Base-by-base conservation (phyloP, 306 rosid genomes). In the Dryas alaskensis region DNA sequence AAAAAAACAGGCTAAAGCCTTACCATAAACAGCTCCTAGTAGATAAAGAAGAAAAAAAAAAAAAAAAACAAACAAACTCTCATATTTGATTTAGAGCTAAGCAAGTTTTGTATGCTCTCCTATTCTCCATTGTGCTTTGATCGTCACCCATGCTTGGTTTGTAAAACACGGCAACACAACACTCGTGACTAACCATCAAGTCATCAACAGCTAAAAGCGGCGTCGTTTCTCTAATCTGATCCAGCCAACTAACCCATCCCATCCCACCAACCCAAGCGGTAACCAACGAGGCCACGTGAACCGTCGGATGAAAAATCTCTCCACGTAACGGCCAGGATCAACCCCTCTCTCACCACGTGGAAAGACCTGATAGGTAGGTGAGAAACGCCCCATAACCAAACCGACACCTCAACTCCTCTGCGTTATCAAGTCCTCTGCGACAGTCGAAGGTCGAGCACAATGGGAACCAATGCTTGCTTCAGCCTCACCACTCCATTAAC, bases 381-480 rank as follows among this genome's bases (percentile, higher is more conserved):
- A 73, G 4, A 68, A 50, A 22, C 17, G 6, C 75, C 4, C 39
- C 14, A 44, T 66, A 46, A 17, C 64, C 57, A 59, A 48, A 40
- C 61, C 16, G 69, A 54, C 65, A 19, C 12, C 55, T 12, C 5
- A 19, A 19, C 55, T 12, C 3, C 1, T 9, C 59, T 8, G 49
- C 25, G 3, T 50, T 22, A 63, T 43, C 78, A 14, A 62, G 17
- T 39, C 73, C 37, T 19, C 65, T 3, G 65, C n/a, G n/a, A 25
- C 22, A 45, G 13, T 25, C 53, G n/a, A 8, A 50, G 60, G 25
- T 70, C 67, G 42, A 60, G 45, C n/a, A 74, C 7, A 37, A 89
- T 88, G 96, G 85, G 80, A 84, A 65, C 82, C 69, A 60, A 72
- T 71, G 69, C 73, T 64, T 72, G 79, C 55, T 76, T 77, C 80